Evolutionary conservation across 129 eudicot species (phyloP).

Genomic region (Escallonia herrerae): DNA sequence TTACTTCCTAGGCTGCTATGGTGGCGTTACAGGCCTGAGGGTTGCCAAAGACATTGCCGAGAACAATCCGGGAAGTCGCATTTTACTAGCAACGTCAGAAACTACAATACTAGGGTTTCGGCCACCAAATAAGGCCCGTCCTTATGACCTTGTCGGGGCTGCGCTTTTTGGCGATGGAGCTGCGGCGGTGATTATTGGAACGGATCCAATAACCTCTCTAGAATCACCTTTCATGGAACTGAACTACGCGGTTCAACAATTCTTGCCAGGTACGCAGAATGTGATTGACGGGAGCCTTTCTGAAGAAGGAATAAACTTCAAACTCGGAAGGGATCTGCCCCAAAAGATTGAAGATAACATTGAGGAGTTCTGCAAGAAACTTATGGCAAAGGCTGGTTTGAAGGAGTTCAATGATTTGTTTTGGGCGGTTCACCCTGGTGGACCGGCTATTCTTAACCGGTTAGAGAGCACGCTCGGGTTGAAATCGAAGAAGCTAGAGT

Average conservation of each 20-base stretch:
- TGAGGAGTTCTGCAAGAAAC: constrained; percentile 69
- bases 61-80: constrained; percentile 89
- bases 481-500: constrained; percentile 44
- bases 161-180: constrained; percentile 91
- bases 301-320: constrained; percentile 80
- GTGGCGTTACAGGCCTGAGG: constrained; percentile 86
- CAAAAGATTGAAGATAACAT: constrained; percentile 85
- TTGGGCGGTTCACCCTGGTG: constrained; percentile 98
- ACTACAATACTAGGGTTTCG: constrained; percentile 89
- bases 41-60: constrained; percentile 92
- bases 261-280: constrained; percentile 61
- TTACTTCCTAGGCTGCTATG: constrained; percentile 86
- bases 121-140: constrained; percentile 72
- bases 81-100: constrained; percentile 70
- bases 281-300: constrained; percentile 77
- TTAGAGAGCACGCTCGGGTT: constrained; percentile 49
- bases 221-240: constrained; percentile 80
- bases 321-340: constrained; percentile 77
- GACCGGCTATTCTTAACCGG: constrained; percentile 82
- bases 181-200: constrained; percentile 68
- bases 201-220: constrained; percentile 34
- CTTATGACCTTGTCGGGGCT: constrained; percentile 89
- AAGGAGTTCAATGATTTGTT: constrained; percentile 63
- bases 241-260: constrained; percentile 66
- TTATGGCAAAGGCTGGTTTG: constrained; percentile 48